These are phyloP conservation scores for Boletus subcaerulescens DNA, from an alignment of 768 basidiomycete genomes.

Conservation along the genomic window DNA sequence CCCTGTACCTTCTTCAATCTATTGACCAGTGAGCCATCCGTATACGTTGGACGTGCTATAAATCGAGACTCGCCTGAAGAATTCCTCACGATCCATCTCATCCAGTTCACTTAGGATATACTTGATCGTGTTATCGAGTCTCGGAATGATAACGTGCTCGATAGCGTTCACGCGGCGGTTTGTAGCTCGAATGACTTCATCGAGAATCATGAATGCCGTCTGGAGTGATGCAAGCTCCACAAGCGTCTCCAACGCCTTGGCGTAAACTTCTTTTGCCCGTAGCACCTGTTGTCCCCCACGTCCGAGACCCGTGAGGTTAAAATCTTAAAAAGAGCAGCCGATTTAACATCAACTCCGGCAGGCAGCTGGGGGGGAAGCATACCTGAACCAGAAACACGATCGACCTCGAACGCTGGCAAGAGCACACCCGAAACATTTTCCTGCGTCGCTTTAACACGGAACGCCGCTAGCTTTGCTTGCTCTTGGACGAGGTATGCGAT, in stretches of 20 bases:
- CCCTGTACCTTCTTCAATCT: constrained; percentile 97
- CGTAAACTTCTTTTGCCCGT: constrained; percentile 94
- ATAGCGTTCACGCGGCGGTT: constrained; percentile 99
- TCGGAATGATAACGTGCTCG: constrained; percentile 94
- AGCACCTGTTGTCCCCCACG: constrained; percentile 96
- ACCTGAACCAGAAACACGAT: constrained; percentile 84
- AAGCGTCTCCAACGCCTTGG: constrained; percentile 94
- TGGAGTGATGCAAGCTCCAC: constrained; percentile 96
- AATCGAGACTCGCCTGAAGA: constrained; percentile 64
- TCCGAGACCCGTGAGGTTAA: constrained; percentile 95
- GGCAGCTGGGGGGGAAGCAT: constrained; percentile 5
- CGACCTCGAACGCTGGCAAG: constrained; percentile 91
- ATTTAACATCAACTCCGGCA: constrained; percentile 1
- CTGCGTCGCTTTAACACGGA: constrained; percentile 91
- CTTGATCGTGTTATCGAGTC: constrained; percentile 94
- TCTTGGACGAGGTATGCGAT: constrained; percentile 98
- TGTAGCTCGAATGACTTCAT: constrained; percentile 99
- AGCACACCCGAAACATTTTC: constrained; percentile 99
- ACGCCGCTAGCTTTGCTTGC: constrained; percentile 85
- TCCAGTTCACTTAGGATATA: constrained; percentile 97
- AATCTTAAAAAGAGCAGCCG: constrained; percentile 55
- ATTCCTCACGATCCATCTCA: constrained; percentile 97
- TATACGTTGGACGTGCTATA: neutral
- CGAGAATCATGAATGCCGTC: constrained; percentile 97
- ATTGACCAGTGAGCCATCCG: constrained; percentile 12